These are phyloP conservation scores for Taphrina wiesneri DNA, from an alignment of 1,139 yeast species.

Conservation along the genomic window DNA sequence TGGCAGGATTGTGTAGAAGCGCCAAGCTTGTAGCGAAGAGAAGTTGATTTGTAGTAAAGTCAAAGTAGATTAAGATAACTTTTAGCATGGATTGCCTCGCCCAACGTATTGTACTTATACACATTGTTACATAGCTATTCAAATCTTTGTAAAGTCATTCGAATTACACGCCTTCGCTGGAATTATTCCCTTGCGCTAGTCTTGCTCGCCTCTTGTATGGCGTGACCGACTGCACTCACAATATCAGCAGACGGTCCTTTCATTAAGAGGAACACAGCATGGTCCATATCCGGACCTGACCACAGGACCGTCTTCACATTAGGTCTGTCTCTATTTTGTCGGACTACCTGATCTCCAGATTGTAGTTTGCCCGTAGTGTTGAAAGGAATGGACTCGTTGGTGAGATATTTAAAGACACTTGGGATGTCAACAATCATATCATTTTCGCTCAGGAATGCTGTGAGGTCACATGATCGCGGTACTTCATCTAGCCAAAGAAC, in stretches of 20 bases:
- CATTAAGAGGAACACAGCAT: constrained; percentile 21
- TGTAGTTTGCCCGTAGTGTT: neutral
- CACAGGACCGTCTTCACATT: constrained; percentile 21
- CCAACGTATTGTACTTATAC: too few species aligned
- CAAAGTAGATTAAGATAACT: neutral
- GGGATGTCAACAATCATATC: constrained; percentile 33
- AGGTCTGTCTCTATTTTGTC: neutral
- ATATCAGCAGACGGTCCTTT: constrained; percentile 13
- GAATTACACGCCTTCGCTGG: neutral
- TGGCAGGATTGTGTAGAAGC: neutral
- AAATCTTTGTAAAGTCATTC: too few species aligned
- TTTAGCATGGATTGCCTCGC: too few species aligned
- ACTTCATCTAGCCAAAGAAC: constrained; percentile 31
- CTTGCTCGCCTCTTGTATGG: neutral
- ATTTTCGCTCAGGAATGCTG: constrained; percentile 32
- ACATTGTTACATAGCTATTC: too few species aligned
- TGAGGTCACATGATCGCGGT: constrained; percentile 9
- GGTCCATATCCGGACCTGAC: constrained; percentile 32
- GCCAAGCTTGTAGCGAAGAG: neutral
- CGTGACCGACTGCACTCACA: neutral
- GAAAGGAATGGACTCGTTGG: constrained; percentile 5
- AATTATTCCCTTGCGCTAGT: neutral
- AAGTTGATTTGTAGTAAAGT: neutral
- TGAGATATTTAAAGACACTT: constrained; percentile 27
- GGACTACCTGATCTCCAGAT: constrained; percentile 16